phyloP scores from a whole-genome alignment of 768 basidiomycete species.

The Xerocomellus dryophilus region DNA sequence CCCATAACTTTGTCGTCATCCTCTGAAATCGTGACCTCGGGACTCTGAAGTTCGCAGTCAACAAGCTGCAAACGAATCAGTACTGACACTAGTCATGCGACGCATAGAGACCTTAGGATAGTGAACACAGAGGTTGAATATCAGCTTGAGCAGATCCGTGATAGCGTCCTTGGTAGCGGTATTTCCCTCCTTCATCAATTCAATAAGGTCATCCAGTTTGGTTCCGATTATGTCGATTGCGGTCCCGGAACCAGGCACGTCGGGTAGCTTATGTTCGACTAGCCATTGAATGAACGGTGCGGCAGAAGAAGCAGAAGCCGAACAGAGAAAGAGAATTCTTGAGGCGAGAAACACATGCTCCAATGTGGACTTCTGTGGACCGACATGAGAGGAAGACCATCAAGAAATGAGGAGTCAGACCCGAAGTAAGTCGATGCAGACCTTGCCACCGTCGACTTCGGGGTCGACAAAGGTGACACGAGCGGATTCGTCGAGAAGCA shows the following conservation, averaged over 20 bases:
- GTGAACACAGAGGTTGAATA: conserved; percentile 76
- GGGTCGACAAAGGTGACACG: conserved; percentile 54
- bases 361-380: conserved; percentile 54
- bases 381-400: conserved; percentile 2
- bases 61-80: conserved; percentile 29
- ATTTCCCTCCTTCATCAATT: conserved; percentile 46
- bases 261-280: conserved; percentile 61
- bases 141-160: conserved; percentile 79
- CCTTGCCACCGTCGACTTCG: conserved; percentile 62
- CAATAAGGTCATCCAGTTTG: conserved; percentile 59
- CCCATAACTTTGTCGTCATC: conserved; percentile 52
- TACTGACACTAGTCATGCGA: not conserved
- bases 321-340: conserved; percentile 73
- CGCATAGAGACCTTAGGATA: conserved; percentile 64
- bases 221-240: conserved; percentile 58
- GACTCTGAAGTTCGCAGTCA: conserved; percentile 43
- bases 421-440: conserved; percentile 55
- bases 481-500: conserved; percentile 65
- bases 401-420: conserved; percentile 35
- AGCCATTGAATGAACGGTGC: conserved; percentile 48
- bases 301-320: conserved; percentile 50
- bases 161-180: conserved; percentile 58
- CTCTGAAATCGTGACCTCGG: conserved; percentile 15
- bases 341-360: conserved; percentile 73
- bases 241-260: conserved; percentile 37